Evolutionary conservation across 1,284 basidiomycete genomes (phyloP).

Genomic region (Neonothopanus nambi): DNA sequence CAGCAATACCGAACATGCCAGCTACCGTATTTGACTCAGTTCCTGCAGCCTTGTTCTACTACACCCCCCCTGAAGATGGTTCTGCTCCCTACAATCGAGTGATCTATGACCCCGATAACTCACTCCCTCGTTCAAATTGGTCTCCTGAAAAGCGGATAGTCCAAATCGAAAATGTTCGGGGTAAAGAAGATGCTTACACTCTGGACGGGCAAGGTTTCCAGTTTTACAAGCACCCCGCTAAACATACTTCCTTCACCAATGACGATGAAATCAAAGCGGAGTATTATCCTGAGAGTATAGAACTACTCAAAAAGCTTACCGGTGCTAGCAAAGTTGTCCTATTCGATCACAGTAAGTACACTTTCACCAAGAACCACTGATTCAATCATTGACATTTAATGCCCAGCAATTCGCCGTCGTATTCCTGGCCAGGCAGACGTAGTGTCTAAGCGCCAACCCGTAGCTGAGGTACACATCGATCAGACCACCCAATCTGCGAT

Average conservation of each 20-base stretch:
- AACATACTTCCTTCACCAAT: slow-evolving; percentile 31
- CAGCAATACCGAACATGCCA: slow-evolving; percentile 3
- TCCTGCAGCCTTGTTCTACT: slow-evolving; percentile 4
- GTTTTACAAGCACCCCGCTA: slow-evolving; percentile 29
- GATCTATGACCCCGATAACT: not conserved
- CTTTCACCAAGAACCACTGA: not conserved
- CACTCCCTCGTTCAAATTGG: slow-evolving; percentile 1
- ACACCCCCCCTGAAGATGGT: slow-evolving; percentile 10
- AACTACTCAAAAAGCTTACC: slow-evolving; percentile 52
- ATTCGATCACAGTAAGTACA: slow-evolving; percentile 54
- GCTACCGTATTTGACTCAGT: slow-evolving; percentile 4
- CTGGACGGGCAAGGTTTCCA: slow-evolving; percentile 55
- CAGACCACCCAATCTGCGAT: slow-evolving; percentile 49
- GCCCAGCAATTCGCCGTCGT: slow-evolving; percentile 46
- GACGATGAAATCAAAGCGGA: slow-evolving; percentile 43
- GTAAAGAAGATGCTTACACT: slow-evolving; percentile 40
- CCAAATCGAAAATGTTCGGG: slow-evolving; percentile 41
- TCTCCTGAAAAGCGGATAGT: slow-evolving; percentile 1
- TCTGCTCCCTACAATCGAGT: slow-evolving; percentile 8
- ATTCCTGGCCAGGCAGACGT: slow-evolving; percentile 40
- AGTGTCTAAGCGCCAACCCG: slow-evolving; percentile 46
- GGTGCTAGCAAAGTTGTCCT: slow-evolving; percentile 51
- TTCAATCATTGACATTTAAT: too few species aligned
- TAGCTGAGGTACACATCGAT: slow-evolving; percentile 50
- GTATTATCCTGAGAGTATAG: slow-evolving; percentile 54